Evolutionary conservation across 805 yeast genomes (phyloP), one percentile per base, ranked within the genome.

Genomic region (Zygotorulaspora danielsina): DNA sequence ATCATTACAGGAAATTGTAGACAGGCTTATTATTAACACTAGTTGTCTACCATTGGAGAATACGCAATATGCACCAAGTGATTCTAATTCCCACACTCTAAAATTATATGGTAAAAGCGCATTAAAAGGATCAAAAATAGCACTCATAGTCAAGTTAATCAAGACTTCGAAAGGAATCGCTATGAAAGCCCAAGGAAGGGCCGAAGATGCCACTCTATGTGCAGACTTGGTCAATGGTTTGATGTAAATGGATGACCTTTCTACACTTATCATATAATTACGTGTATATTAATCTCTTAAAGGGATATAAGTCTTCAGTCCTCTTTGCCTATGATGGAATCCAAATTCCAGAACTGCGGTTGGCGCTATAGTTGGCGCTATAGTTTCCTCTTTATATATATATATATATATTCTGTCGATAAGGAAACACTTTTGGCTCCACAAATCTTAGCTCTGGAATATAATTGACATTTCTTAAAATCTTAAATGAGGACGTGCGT

Each of bases 21-120:
- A 65, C 19, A 75, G 71, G 48, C 65, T 89, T 38, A 63, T 73
- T 38, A 57, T 59, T 26, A 64, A 65, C 20, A 73, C 87, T 47
- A 73, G 79, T 27, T 73, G 84, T 73, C 65, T 76, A 69, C 79
- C 96, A 22, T 68, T 85, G 54, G 95, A 84, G 47, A 81, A 82
- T 29, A 70, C 83, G 3, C 93, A 84, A 47, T 55, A 48, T 42
- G 85, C 84, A 16, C 73, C 77, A 26, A 63, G 66, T 39, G 82
- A 76, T 47, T 62, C 78, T 17, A 68, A 54, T 39, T 72, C 54
- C 32, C 97, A 89, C 60, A 70, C 76, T 9, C 71, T 93, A 66
- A 88, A 87, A 67, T 67, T 88, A 54, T 84, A 73, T 55, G 97
- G 96, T 57, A 84, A 83, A 67, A 78, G 85, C 51, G 63, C 55